A percentile compares a stretch with the other conserved stretches of the same genome.
Conservation (phyloP, 2,329 filamentous ascomycete genomes). For the Biscogniauxia mediterranea region DNA sequence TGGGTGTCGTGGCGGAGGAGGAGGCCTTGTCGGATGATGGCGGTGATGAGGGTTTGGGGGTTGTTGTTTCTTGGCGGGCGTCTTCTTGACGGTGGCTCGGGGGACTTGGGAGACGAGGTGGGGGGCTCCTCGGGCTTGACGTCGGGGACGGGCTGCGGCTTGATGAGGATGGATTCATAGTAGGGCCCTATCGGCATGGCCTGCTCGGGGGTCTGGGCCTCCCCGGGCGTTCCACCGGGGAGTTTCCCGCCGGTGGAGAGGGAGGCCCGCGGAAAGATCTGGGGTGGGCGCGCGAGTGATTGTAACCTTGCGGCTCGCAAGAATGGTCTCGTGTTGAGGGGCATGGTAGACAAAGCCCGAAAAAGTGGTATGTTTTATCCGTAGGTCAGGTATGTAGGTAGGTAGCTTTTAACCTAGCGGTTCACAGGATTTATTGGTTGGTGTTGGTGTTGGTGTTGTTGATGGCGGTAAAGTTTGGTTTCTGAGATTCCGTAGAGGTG, state of each 20-base stretch:
- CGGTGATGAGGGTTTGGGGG: not conserved
- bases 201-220: conserved; percentile 34
- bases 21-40: not conserved
- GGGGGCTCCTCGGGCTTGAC: conserved; percentile 46
- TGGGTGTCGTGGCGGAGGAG: conserved; percentile 9
- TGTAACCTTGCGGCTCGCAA: conserved; percentile 25
- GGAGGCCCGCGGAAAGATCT: conserved; percentile 18
- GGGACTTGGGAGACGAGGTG: conserved; percentile 36
- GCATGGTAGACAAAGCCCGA: conserved; percentile 16
- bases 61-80: conserved; percentile 24
- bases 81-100: conserved; percentile 23
- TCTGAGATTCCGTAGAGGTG: no score
- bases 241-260: conserved; percentile 23
- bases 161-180: conserved; percentile 56
- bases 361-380: not conserved
- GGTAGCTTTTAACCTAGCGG: no score
- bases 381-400: not conserved
- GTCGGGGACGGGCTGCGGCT: conserved; percentile 40
- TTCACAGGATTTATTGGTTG: not conserved
- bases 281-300: conserved; percentile 15
- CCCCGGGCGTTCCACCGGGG: conserved; percentile 28
- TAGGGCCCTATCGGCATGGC: conserved; percentile 55
- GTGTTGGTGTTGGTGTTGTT: no score
- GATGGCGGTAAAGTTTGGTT: no score
- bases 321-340: conserved; percentile 22